phyloP scores from a whole-genome alignment of 2,329 filamentous ascomycete species.

The Diaporthe humulicola region DNA sequence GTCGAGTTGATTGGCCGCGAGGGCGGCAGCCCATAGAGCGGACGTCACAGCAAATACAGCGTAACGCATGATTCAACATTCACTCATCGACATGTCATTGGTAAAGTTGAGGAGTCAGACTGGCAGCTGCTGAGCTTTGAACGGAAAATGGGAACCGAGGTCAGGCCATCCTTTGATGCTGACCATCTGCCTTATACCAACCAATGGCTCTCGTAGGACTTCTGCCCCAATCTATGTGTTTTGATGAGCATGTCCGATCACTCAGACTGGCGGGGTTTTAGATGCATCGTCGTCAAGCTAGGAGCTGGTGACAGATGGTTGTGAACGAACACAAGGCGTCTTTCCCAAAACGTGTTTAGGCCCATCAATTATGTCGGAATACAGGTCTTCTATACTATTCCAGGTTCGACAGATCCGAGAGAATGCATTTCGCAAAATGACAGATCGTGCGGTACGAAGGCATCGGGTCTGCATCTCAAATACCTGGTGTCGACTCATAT shows the following conservation, averaged over 20 bases:
- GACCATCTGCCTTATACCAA: too few species aligned
- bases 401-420: neutral
- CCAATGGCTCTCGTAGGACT: rapidly evolving
- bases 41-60: rapidly evolving
- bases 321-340: neutral
- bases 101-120: neutral
- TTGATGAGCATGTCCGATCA: neutral
- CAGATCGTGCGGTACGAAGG: neutral
- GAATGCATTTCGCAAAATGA: neutral
- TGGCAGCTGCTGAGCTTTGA: neutral
- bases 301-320: neutral
- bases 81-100: neutral
- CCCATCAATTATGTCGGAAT: neutral
- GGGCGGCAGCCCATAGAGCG: neutral
- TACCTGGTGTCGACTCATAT: neutral
- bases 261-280: neutral
- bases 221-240: too few species aligned
- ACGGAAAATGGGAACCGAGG: neutral
- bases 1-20: neutral
- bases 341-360: neutral
- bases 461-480: neutral
- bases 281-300: neutral
- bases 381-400: neutral
- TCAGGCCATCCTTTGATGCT: neutral
- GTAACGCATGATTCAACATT: neutral